These are phyloP conservation scores for Madurella mycetomatis DNA, from an alignment of 2,329 filamentous ascomycete species.

Conservation along the genomic window DNA sequence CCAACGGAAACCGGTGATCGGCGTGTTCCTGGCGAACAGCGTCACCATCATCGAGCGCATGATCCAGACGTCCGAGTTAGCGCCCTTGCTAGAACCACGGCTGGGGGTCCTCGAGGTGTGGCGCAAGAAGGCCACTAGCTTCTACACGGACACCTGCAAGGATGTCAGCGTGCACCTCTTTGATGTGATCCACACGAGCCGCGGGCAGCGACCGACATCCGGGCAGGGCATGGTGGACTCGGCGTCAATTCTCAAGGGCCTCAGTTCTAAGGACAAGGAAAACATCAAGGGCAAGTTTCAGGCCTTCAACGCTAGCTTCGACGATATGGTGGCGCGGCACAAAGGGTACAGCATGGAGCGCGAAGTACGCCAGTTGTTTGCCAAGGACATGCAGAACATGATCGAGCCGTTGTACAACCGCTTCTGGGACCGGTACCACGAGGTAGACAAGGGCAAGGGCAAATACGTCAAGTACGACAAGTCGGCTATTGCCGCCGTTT, in stretches of 20 bases:
- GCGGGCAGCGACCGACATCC: slow-evolving; percentile 61
- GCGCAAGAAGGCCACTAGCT: slow-evolving; percentile 78
- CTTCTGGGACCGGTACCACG: slow-evolving; percentile 96
- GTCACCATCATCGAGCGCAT: slow-evolving; percentile 79
- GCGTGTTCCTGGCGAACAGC: slow-evolving; percentile 88
- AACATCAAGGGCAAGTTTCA: slow-evolving; percentile 95
- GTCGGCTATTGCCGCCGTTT: slow-evolving; percentile 65
- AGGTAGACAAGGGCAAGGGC: slow-evolving; percentile 94
- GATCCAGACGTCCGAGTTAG: slow-evolving; percentile 76
- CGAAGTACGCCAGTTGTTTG: slow-evolving; percentile 77
- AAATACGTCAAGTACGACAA: slow-evolving; percentile 99
- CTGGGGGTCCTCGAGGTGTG: slow-evolving; percentile 70
- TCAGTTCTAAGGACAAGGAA: slow-evolving; percentile 89
- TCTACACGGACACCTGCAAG: slow-evolving; percentile 84
- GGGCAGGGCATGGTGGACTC: slow-evolving; percentile 68
- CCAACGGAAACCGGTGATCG: slow-evolving; percentile 72
- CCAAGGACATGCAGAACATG: slow-evolving; percentile 81
- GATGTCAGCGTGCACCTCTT: slow-evolving; percentile 81
- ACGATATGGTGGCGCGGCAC: slow-evolving; percentile 79
- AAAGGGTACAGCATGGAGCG: slow-evolving; percentile 84
- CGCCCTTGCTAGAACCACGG: slow-evolving; percentile 62
- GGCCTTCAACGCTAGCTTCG: slow-evolving; percentile 84
- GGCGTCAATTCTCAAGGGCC: slow-evolving; percentile 73
- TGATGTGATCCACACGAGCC: slow-evolving; percentile 88
- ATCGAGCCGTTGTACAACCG: slow-evolving; percentile 91